Base-by-base conservation (phyloP, 352 stramenopile species). In the Pythium utonaiense region DNA sequence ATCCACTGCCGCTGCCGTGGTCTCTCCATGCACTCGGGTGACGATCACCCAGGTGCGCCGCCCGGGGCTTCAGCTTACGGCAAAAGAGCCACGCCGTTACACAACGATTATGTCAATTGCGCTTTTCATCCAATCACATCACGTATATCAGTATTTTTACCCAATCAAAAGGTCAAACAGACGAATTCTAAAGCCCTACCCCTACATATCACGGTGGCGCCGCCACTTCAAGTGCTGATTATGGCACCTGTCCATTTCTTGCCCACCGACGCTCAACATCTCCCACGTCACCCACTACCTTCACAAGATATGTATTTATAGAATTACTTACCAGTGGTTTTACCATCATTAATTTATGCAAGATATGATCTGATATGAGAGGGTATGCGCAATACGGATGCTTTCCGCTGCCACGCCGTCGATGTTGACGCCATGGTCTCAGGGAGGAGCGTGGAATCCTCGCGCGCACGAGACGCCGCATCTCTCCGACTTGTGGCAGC, bases 141-240 rank as follows among this genome's bases (percentile, higher is more conserved):
- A 21, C n/a, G 0, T 12, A 2, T 25, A 14, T 10, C 19, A 27
- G 12, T 9, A 3, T 6, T 45, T 45, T 45, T 24, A 45, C 10
- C 40, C 40, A 47, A 44, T 41, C 12, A 41, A 14, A 41, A 19
- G 12, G 19, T 19, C 2, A 2, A 6, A 2, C 3, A n/a, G 12
- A 2, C 12, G 19, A 21, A 8, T 44, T 10, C 40, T 25, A 19
- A 25, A 47, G 3, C 40, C 40, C 40, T 47, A 47, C 7, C n/a
- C 6, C 17, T 47, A 9, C 9, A 47, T 27, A 47, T 25, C 40
- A 27, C 19, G 40, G 14, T 19, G 8, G 8, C 1, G 40, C n/a
- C 27, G 40, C 40, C 17, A 47, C 40, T 47, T 47, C 40, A 47
- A 47, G 40, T 7, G 40, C 40, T 47, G 40, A 47, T 47, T 47